These are phyloP conservation scores for Clitoria ternatea DNA, from an alignment of 306 rosid genomes.

Conservation along the genomic window DNA sequence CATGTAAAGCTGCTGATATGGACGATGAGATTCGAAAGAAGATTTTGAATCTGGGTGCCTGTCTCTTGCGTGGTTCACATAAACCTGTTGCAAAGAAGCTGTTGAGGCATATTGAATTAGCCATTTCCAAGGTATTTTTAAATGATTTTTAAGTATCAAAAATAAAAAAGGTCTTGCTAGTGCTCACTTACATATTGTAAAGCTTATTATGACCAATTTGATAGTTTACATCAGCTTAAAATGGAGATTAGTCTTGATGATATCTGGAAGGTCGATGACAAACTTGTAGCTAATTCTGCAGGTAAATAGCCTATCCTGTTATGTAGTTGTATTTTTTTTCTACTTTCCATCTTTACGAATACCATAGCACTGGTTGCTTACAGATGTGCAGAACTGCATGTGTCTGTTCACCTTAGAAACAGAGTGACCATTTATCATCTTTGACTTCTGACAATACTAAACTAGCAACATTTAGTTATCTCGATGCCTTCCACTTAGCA, in stretches of 20 bases:
- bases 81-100: slow-evolving; percentile 48
- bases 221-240: slow-evolving; percentile 56
- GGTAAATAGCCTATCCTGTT: slow-evolving; percentile 37
- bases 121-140: slow-evolving; percentile 53
- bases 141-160: slow-evolving; percentile 12
- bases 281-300: slow-evolving; percentile 14
- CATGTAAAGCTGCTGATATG: slow-evolving; percentile 47
- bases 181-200: slow-evolving; percentile 8
- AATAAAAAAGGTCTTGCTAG: slow-evolving; percentile 4
- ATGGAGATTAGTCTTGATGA: slow-evolving; percentile 47
- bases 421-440: not conserved
- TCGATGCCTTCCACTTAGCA: not conserved
- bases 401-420: not conserved
- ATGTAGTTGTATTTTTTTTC: not conserved
- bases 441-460: not conserved
- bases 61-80: slow-evolving; percentile 68
- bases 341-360: not conserved
- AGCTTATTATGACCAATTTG: slow-evolving; percentile 38
- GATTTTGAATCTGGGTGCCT: slow-evolving; percentile 54
- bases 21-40: slow-evolving; percentile 46
- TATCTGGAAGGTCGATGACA: slow-evolving; percentile 46
- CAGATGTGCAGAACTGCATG: not conserved
- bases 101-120: slow-evolving; percentile 45
- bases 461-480: not conserved
- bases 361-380: not conserved